Evolutionary conservation across 2,329 filamentous ascomycete species (phyloP).

Genomic region (Epicoccum sorghinum): DNA sequence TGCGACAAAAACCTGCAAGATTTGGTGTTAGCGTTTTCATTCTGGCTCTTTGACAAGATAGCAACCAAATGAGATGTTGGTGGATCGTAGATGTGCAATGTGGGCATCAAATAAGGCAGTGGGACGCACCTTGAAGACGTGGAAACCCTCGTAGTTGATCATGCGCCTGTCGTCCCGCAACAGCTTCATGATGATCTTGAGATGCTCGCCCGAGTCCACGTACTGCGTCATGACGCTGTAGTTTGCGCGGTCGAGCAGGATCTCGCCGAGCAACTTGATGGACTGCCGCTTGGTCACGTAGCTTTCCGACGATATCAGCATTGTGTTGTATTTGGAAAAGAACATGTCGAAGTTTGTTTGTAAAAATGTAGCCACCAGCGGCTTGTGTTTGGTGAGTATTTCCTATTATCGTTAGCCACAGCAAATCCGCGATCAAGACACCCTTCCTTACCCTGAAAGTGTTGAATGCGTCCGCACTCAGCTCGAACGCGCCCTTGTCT

Average conservation of each 20-base stretch:
- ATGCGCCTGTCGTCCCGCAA: conserved; percentile 95
- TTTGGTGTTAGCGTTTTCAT: conserved; percentile 13
- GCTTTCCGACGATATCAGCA: conserved; percentile 87
- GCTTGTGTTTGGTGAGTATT: conserved; percentile 92
- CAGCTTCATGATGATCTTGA: conserved; percentile 98
- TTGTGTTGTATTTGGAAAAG: conserved; percentile 87
- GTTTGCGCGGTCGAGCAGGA: conserved; percentile 91
- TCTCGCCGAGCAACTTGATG: conserved; percentile 95
- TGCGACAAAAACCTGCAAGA: conserved; percentile 81
- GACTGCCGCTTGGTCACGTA: conserved; percentile 98
- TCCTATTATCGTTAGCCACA: conserved; percentile 63
- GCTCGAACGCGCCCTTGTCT: conserved; percentile 93
- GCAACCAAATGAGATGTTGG: too few relatives aligned
- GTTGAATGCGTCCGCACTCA: conserved; percentile 95
- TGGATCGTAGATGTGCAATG: too few relatives aligned
- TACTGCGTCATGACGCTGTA: conserved; percentile 99
- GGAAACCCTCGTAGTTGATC: conserved; percentile 99
- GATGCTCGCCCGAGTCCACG: conserved; percentile 90
- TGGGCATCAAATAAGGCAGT: not conserved
- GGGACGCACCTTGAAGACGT: conserved; percentile 82
- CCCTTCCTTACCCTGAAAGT: conserved; percentile 76
- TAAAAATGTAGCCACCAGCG: conserved; percentile 85
- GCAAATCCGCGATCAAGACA: not conserved
- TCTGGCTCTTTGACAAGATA: too few relatives aligned
- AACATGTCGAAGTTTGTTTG: conserved; percentile 90